A percentile compares a stretch with the other conserved stretches of the same genome.
phyloP scores from a whole-genome alignment of 2,329 filamentous ascomycete species.

The Pyrenophora teres region DNA sequence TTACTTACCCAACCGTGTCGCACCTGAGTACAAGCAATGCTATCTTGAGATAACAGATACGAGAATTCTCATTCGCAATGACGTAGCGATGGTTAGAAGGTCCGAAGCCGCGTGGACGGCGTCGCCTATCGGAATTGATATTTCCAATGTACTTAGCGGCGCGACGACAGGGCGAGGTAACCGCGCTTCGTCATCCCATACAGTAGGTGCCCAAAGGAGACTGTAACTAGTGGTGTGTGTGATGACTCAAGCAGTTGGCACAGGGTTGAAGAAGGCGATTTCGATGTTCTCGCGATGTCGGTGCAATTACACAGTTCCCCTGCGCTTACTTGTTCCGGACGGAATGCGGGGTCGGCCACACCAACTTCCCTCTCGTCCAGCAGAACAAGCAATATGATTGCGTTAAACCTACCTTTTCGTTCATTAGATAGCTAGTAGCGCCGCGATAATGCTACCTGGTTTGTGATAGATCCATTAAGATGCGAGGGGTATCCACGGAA shows the following conservation, averaged over 20 bases:
- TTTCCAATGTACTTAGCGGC: neutral
- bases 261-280: neutral
- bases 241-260: neutral
- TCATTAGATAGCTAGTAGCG: too few relatives aligned
- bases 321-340: neutral
- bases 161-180: too few relatives aligned
- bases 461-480: too few relatives aligned
- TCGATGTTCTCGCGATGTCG: neutral
- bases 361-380: neutral
- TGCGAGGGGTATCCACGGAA: too few relatives aligned
- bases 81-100: neutral
- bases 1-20: neutral
- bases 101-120: neutral
- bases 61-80: neutral
- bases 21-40: neutral
- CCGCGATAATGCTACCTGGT: neutral
- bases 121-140: neutral
- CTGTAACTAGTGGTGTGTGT: neutral
- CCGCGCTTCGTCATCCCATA: too few relatives aligned
- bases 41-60: neutral
- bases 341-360: neutral
- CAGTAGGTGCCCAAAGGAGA: neutral
- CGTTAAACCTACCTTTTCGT: too few relatives aligned
- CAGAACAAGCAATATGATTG: neutral
- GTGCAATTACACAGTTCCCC: neutral